These are phyloP conservation scores for Adenanthera pavonina DNA, from an alignment of 306 rosid species.

Conservation along the genomic window DNA sequence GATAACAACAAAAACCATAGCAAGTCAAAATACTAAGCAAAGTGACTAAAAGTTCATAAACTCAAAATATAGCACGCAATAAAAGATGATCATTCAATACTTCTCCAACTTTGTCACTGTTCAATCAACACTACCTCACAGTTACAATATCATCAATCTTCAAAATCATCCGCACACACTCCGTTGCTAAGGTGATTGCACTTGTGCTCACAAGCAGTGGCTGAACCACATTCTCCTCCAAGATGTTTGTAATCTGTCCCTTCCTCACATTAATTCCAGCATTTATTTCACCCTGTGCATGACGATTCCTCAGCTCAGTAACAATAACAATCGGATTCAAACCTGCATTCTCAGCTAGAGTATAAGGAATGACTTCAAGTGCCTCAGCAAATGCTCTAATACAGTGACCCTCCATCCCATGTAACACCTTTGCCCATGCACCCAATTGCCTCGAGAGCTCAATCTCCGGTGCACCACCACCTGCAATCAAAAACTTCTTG, in stretches of 20 bases:
- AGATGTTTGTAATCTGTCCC: constrained; percentile 96
- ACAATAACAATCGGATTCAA: constrained; percentile 89
- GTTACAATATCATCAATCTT: constrained; percentile 98
- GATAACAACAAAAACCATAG: constrained; percentile 35
- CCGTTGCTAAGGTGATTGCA: constrained; percentile 90
- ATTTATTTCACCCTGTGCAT: constrained; percentile 92
- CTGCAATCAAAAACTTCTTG: constrained; percentile 91
- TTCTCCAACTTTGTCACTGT: constrained; percentile 27
- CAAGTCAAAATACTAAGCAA: constrained; percentile 40
- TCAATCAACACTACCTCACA: constrained; percentile 68
- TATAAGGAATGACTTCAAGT: constrained; percentile 95
- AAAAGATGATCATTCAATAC: constrained; percentile 32
- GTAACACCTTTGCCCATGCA: constrained; percentile 98
- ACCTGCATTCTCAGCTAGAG: constrained; percentile 96
- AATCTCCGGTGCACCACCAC: constrained; percentile 98
- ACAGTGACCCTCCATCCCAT: constrained; percentile 98
- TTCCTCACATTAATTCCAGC: constrained; percentile 98
- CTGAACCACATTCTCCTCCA: constrained; percentile 99
- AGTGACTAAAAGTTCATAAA: constrained; percentile 32
- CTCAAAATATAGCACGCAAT: constrained; percentile 30
- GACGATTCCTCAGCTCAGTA: constrained; percentile 97
- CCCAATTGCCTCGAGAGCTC: constrained; percentile 97
- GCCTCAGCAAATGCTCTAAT: constrained; percentile 91
- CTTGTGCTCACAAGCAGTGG: constrained; percentile 97
- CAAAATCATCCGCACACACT: constrained; percentile 98